These are phyloP conservation scores for Plasmopara viticola DNA, from an alignment of 352 stramenopile species.

Conservation along the genomic window DNA sequence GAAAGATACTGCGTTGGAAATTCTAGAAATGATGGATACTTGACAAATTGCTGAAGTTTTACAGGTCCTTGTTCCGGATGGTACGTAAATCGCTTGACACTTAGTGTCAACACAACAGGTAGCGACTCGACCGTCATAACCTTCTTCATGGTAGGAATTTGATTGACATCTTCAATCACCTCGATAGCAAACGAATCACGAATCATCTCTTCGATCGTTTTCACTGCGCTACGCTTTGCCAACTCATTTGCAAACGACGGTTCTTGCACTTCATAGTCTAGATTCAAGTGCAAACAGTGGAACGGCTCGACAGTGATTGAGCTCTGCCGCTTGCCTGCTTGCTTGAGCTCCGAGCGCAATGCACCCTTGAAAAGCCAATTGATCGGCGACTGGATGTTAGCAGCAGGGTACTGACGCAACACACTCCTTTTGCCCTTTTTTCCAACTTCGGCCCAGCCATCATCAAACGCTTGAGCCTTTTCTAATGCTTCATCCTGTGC, in stretches of 20 bases:
- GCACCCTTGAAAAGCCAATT: conserved; percentile 84
- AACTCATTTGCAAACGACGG: conserved; percentile 31
- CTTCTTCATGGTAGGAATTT: conserved; percentile 55
- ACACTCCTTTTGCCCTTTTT: conserved; percentile 73
- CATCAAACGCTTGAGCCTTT: conserved; percentile 34
- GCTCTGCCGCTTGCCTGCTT: conserved; percentile 62
- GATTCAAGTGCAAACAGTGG: conserved; percentile 76
- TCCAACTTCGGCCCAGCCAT: conserved; percentile 75
- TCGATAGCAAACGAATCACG: conserved; percentile 66
- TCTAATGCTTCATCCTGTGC: conserved; percentile 14
- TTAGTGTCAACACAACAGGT: conserved; percentile 71
- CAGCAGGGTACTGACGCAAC: conserved; percentile 63
- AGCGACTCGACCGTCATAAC: conserved; percentile 67
- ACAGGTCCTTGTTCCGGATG: conserved; percentile 68
- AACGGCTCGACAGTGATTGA: conserved; percentile 85
- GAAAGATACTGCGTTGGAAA: conserved; percentile 71
- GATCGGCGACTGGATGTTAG: conserved; percentile 61
- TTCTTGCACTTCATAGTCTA: conserved; percentile 49
- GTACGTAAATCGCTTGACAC: conserved; percentile 84
- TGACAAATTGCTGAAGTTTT: conserved; percentile 81
- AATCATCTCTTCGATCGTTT: conserved; percentile 76
- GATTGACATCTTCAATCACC: conserved; percentile 54
- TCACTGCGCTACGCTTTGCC: conserved; percentile 28
- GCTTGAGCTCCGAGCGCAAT: conserved; percentile 71
- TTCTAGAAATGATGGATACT: conserved; percentile 65